Base-by-base conservation (phyloP, 1,284 basidiomycete species). In the Mycena sp. region DNA sequence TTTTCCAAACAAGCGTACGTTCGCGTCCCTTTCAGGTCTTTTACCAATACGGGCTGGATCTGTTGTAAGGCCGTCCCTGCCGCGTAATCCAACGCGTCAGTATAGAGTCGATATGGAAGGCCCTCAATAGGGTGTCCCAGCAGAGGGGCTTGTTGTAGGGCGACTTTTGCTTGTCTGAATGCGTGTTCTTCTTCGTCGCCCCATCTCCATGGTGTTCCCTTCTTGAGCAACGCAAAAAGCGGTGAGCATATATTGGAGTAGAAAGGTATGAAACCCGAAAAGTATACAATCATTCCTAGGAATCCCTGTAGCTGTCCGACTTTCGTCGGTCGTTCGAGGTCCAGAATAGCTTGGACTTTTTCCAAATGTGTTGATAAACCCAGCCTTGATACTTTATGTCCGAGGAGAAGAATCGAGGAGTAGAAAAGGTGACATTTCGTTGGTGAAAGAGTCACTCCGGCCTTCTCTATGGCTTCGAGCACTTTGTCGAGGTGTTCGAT, bases 271-370 rank as follows among this genome's bases (percentile, higher is more conserved):
- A 62, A 62, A 1, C 30, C 18, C 2, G 61, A 62, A 4, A 62
- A 81, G 57, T 82, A 83, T 0, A 80, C 79, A 1, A 79, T 73
- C 79, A 83, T 81, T 6, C 82, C 81, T 1, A 82, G 62, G 69
- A 77, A 76, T 2, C 62, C 73, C 64, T 78, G 77, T 20, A 81
- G 61, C 18, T 76, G 74, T 0, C 59, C 34, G 0, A 76, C 38
- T 6, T 71, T 72, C 0, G 18, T 44, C 4, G 80, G 61, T 0
- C 61, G 25, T n/a, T 62, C 46, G 0, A 62, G 18, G 10, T 78
- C 73, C 1, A 77, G 3, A 0, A 83, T 79, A 0, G 81, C 78
- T 1, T 72, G 50, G 0, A 82, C 77, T 63, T 83, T 83, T 46
- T 83, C 80, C 14, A 70, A 30, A 62, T 81, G 77, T 0, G 79